Evolutionary conservation across 1,284 basidiomycete species (phyloP), one percentile per base, ranked within the genome.

Genomic region (Cutaneotrichosporon daszewskae): DNA sequence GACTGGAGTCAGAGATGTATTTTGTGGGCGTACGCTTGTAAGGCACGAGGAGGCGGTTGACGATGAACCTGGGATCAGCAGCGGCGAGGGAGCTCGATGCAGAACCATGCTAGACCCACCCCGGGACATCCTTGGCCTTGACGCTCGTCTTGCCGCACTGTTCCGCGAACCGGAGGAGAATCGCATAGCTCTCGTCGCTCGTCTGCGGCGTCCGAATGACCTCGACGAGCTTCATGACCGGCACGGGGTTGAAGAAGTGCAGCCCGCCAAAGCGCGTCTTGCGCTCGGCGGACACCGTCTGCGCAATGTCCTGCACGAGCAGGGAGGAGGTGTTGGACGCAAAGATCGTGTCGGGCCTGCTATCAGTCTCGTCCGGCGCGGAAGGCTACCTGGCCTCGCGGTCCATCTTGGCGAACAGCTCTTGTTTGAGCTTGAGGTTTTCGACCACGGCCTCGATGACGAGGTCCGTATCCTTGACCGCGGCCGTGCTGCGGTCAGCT

Each of bases 371-470:
- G n/a, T n/a, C n/a, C n/a, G n/a, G n/a, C n/a, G n/a, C n/a, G n/a
- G n/a, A n/a, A n/a, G n/a, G n/a, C 25, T 20, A 44, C 42, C 35
- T 72, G 2, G 76, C 76, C 40, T 73, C 66, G 25, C 47, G 52
- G 57, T 79, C 77, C 19, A 79, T 59, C 49, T 72, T 69, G 5
- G 64, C 65, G 47, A 79, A 78, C 18, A 79, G 63, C 33, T 77
- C 73, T 41, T 74, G 70, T 66, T 79, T 79, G 47, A 76, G 69
- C 48, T 73, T 68, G 31, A 79, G 58, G 48, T 75, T 74, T 54
- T 79, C 78, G 42, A 79, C 75, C 44, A 79, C 78, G 2, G 78
- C 77, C 60, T 79, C 78, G 40, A 79, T 70, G 34, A 79, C 76
- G 25, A 79, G 60, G 56, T 79, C 77, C 2, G 75, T 66, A 3